Conservation (phyloP, 2,329 filamentous ascomycete species). For the Pseudogymnoascus sp. region DNA sequence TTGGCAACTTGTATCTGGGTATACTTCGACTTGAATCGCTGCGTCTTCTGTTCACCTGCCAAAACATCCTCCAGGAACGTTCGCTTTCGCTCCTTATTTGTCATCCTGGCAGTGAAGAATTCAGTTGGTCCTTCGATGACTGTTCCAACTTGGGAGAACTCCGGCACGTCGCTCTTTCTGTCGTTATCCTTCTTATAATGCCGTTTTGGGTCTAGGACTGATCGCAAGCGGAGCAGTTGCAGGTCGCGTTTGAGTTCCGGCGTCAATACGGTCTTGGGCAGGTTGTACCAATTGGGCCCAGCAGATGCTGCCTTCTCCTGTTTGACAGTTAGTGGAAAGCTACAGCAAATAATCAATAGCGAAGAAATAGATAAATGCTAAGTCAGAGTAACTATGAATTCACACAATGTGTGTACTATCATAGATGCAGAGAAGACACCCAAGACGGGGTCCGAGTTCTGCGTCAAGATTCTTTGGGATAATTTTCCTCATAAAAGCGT, state of each 20-base stretch:
- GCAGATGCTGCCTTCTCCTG: constrained; percentile 50
- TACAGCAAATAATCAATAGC: constrained; percentile 10
- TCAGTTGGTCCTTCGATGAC: constrained; percentile 84
- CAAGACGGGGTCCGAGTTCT: constrained; percentile 70
- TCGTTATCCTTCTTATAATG: constrained; percentile 82
- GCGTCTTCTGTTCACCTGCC: constrained; percentile 52
- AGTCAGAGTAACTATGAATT: constrained; percentile 67
- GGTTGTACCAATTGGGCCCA: constrained; percentile 76
- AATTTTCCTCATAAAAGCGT: constrained; percentile 63
- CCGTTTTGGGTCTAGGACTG: constrained; percentile 77
- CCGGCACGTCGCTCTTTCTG: constrained; percentile 57
- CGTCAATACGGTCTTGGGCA: constrained; percentile 77
- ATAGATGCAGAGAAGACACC: constrained; percentile 62
- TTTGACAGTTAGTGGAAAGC: not conserved
- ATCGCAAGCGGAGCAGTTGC: constrained; percentile 81
- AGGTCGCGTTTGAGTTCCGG: constrained; percentile 81
- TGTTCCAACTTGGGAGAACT: constrained; percentile 82
- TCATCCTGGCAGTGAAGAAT: constrained; percentile 70
- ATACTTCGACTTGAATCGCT: constrained; percentile 82
- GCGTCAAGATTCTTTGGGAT: constrained; percentile 66
- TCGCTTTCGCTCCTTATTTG: constrained; percentile 78
- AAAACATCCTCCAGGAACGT: constrained; percentile 83
- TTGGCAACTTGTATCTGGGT: constrained; percentile 74
- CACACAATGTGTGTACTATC: constrained; percentile 38
- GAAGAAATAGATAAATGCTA: constrained; percentile 4